Percentiles rank a stretch among this genome's conserved stretches.
Conservation (phyloP, 768 basidiomycete genomes). For the Termitomyces sp. region DNA sequence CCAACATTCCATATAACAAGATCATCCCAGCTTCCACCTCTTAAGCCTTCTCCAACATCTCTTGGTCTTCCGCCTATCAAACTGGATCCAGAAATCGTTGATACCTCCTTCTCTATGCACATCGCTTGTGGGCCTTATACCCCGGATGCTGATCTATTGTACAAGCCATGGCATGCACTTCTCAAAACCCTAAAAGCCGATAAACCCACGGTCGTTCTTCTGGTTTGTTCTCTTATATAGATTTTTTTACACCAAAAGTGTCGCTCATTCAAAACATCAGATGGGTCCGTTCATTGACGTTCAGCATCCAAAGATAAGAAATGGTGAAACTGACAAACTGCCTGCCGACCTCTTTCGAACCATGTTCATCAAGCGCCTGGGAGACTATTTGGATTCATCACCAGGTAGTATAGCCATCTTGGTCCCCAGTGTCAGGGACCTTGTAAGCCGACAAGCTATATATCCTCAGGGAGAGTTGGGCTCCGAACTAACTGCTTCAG, state of each 20-base stretch:
- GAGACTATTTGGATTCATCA: constrained; percentile 51
- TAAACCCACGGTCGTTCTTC: constrained; percentile 73
- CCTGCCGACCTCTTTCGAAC: constrained; percentile 67
- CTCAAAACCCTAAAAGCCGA: constrained; percentile 54
- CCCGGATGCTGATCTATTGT: constrained; percentile 70
- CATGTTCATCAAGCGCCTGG: constrained; percentile 57
- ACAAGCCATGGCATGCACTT: constrained; percentile 65
- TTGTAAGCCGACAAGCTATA: constrained; percentile 74
- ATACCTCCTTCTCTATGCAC: constrained; percentile 56
- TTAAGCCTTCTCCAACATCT: constrained; percentile 35
- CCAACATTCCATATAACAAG: background rate
- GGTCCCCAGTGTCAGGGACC: constrained; percentile 79
- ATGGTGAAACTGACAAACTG: constrained; percentile 66
- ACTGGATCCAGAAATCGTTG: constrained; percentile 36
- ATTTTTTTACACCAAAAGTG: background rate
- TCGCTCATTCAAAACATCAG: constrained; percentile 34
- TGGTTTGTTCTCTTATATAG: constrained; percentile 44
- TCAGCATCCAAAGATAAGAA: constrained; percentile 67
- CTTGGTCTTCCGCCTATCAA: constrained; percentile 21
- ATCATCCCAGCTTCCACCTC: constrained; percentile 57
- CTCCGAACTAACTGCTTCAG: constrained; percentile 34
- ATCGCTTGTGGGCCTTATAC: constrained; percentile 89
- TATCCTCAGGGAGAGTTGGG: constrained; percentile 77
- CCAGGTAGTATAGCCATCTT: constrained; percentile 74
- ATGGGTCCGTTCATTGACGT: constrained; percentile 90